phyloP scores from a whole-genome alignment of 2,329 filamentous ascomycete species.

The Diplodia intermedia region DNA sequence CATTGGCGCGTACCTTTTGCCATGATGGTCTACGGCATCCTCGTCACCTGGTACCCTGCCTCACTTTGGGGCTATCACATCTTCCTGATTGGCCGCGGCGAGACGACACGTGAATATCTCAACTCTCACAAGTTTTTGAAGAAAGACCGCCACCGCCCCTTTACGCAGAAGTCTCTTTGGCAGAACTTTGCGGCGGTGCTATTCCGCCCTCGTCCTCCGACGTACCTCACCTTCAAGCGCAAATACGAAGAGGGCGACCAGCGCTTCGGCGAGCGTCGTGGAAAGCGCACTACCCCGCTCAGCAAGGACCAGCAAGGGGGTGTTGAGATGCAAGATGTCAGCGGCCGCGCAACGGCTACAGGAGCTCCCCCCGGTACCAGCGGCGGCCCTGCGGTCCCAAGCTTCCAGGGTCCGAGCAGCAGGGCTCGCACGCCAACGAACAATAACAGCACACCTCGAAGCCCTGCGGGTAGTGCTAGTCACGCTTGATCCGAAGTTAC shows the following conservation, averaged over 20 bases:
- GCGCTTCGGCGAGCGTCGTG: conserved; percentile 70
- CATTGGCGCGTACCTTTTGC: conserved; percentile 83
- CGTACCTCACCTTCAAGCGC: conserved; percentile 86
- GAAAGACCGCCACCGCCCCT: conserved; percentile 88
- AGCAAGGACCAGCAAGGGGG: conserved; percentile 60
- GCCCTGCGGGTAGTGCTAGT: conserved; percentile 24
- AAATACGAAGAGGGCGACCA: conserved; percentile 82
- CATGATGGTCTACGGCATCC: conserved; percentile 81
- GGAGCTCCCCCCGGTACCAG: neutral
- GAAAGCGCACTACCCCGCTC: conserved; percentile 58
- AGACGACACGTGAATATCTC: conserved; percentile 95
- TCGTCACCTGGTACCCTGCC: conserved; percentile 80
- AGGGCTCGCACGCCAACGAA: conserved; percentile 23
- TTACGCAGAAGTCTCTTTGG: conserved; percentile 76
- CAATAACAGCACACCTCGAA: conserved; percentile 24
- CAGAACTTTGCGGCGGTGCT: conserved; percentile 85
- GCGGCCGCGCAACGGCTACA: conserved; percentile 18
- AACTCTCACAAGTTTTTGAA: conserved; percentile 95
- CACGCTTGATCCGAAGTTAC: conserved; percentile 16
- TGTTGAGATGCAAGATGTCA: conserved; percentile 73
- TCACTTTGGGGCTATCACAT: conserved; percentile 88
- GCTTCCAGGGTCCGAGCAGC: conserved; percentile 21
- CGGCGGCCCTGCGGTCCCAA: conserved; percentile 4
- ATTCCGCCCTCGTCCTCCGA: conserved; percentile 81
- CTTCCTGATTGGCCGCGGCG: conserved; percentile 86